Percentiles rank a stretch among this genome's conserved stretches.
These are phyloP conservation scores for Monilinia aucupariae DNA, from an alignment of 2,329 filamentous ascomycete genomes.

Conservation along the genomic window DNA sequence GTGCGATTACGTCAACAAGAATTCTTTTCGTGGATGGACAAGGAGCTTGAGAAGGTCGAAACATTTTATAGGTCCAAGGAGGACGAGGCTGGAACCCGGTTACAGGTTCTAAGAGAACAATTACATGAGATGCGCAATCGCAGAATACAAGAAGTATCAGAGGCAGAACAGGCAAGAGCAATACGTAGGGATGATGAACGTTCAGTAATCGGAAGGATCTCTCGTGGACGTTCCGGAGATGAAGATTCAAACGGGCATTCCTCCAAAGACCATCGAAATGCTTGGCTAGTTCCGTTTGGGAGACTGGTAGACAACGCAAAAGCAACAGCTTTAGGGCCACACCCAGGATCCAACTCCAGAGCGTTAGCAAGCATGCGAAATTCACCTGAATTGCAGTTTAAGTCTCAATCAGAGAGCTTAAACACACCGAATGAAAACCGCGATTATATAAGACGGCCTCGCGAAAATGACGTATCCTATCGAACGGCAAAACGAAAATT, in stretches of 20 bases:
- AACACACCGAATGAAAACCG: conserved; percentile 34
- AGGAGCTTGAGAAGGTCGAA: conserved; percentile 86
- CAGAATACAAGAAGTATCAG: conserved; percentile 62
- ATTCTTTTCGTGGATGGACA: conserved; percentile 80
- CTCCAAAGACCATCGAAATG: conserved; percentile 29
- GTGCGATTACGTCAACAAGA: conserved; percentile 72
- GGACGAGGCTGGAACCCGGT: conserved; percentile 68
- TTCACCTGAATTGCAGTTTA: conserved; percentile 36
- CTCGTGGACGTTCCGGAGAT: conserved; percentile 22
- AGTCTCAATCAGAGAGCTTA: conserved; percentile 36
- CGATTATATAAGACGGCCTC: conserved; percentile 46
- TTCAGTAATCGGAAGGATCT: conserved; percentile 18
- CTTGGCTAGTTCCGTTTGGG: conserved; percentile 48
- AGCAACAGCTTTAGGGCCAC: conserved; percentile 44
- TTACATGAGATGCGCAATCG: conserved; percentile 89
- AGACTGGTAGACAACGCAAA: conserved; percentile 34
- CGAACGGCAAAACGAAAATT: conserved; percentile 84
- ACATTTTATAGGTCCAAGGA: conserved; percentile 85
- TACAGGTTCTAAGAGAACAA: conserved; percentile 70
- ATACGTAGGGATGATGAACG: conserved; percentile 25
- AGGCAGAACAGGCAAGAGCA: conserved; percentile 25
- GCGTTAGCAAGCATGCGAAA: conserved; percentile 48
- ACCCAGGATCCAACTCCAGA: conserved; percentile 55
- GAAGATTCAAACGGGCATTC: conserved; percentile 22
- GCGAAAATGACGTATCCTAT: conserved; percentile 67